phyloP scores from a whole-genome alignment of 2,329 filamentous ascomycete species.

The Venturia asperata region DNA sequence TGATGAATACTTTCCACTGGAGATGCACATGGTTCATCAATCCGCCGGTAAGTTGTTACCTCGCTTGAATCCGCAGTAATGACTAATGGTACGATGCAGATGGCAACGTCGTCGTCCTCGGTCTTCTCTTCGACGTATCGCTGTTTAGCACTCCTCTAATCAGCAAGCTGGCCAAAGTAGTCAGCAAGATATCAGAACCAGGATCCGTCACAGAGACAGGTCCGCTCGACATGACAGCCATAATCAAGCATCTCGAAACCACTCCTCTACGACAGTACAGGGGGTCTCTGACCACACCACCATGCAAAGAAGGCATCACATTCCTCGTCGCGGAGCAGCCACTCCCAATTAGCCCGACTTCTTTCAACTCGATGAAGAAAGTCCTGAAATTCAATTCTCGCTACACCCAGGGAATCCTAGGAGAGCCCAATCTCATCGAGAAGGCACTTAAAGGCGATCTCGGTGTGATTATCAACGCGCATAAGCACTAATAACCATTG shows the following conservation, averaged over 20 bases:
- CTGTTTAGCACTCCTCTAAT: slow-evolving; percentile 27
- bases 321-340: slow-evolving; percentile 48
- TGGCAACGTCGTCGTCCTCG: slow-evolving; percentile 35
- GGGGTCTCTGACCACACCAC: slow-evolving; percentile 57
- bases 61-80: slow-evolving; percentile 18
- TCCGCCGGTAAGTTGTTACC: slow-evolving; percentile 33
- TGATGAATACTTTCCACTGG: slow-evolving; percentile 41
- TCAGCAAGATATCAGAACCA: slow-evolving; percentile 35
- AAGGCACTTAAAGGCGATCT: background rate
- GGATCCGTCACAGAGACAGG: slow-evolving; percentile 35
- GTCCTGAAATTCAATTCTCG: slow-evolving; percentile 52
- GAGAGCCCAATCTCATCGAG: slow-evolving; percentile 39
- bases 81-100: slow-evolving; percentile 23
- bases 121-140: slow-evolving; percentile 38
- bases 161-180: slow-evolving; percentile 29
- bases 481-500: too few species aligned
- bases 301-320: slow-evolving; percentile 50
- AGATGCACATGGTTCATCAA: slow-evolving; percentile 55
- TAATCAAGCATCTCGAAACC: slow-evolving; percentile 34
- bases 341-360: slow-evolving; percentile 42
- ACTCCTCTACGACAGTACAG: slow-evolving; percentile 45
- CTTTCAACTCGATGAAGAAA: slow-evolving; percentile 46
- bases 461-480: background rate
- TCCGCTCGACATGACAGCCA: slow-evolving; percentile 38
- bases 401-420: slow-evolving; percentile 46